These are phyloP conservation scores for Tetrapisispora iriomotensis DNA, from an alignment of 805 yeast species.

Conservation along the genomic window DNA sequence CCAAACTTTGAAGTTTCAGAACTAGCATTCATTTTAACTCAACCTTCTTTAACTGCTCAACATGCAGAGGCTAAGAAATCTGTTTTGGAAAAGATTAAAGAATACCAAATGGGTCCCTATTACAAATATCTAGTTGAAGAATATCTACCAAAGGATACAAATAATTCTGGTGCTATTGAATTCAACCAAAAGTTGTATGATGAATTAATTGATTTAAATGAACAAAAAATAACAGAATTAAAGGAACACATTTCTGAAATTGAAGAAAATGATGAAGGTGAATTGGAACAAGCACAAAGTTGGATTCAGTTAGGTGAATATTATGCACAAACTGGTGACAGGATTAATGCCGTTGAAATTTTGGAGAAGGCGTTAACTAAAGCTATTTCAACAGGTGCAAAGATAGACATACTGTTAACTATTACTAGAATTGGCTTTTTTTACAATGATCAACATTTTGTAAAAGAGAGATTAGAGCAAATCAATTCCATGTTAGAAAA, in stretches of 20 bases:
- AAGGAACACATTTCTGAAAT: constrained; percentile 37
- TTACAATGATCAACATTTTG: constrained; percentile 63
- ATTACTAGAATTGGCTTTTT: constrained; percentile 85
- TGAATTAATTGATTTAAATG: constrained; percentile 43
- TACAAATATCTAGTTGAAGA: constrained; percentile 57
- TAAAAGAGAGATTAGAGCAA: constrained; percentile 63
- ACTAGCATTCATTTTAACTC: constrained; percentile 54
- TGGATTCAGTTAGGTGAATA: constrained; percentile 80
- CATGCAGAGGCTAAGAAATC: constrained; percentile 34
- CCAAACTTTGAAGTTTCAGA: constrained; percentile 84
- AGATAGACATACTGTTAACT: constrained; percentile 77
- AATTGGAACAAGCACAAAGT: constrained; percentile 65
- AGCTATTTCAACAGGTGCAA: constrained; percentile 80
- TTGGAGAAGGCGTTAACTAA: constrained; percentile 64
- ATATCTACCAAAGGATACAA: constrained; percentile 12
- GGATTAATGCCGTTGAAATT: constrained; percentile 54
- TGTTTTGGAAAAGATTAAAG: constrained; percentile 44
- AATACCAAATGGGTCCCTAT: constrained; percentile 70
- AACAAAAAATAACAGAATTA: constrained; percentile 39
- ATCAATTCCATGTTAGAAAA: constrained; percentile 72
- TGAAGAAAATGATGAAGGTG: constrained; percentile 68
- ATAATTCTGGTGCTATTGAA: constrained; percentile 19
- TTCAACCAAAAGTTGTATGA: constrained; percentile 56
- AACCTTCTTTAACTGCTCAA: constrained; percentile 25
- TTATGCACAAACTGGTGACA: constrained; percentile 78